Percentiles rank a stretch among this genome's conserved stretches.
These are phyloP conservation scores for Trichoderma sp. DNA, from an alignment of 2,329 filamentous ascomycete species.

Conservation along the genomic window DNA sequence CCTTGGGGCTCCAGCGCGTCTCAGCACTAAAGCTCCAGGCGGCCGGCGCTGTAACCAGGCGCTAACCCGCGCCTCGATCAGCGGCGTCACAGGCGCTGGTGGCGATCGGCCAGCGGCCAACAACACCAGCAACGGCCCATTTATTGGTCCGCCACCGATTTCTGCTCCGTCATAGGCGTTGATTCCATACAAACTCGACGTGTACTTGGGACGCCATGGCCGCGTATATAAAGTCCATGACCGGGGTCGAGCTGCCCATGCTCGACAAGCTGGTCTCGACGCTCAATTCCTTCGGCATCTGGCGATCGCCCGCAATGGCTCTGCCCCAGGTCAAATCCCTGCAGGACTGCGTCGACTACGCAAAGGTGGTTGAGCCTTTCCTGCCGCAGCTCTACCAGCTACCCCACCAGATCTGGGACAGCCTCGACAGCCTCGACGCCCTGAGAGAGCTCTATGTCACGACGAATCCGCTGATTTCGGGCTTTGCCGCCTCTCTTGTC, in stretches of 20 bases:
- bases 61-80: constrained; percentile 11
- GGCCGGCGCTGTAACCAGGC: neutral
- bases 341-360: constrained; percentile 72
- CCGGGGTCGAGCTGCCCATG: neutral
- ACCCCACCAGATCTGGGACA: constrained; percentile 60
- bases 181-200: neutral
- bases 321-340: constrained; percentile 69
- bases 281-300: neutral
- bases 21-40: neutral
- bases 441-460: constrained; percentile 71
- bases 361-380: constrained; percentile 71
- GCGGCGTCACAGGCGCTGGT: neutral
- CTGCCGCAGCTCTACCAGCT: constrained; percentile 67
- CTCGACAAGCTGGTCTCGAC: neutral
- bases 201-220: constrained; percentile 1
- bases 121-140: neutral
- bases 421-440: constrained; percentile 56
- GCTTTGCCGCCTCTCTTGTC: constrained; percentile 66
- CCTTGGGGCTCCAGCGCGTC: neutral
- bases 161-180: neutral
- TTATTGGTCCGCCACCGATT: constrained; percentile 11
- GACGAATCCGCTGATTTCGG: constrained; percentile 82
- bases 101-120: neutral
- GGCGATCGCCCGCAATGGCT: constrained; percentile 49
- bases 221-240: constrained; percentile 13